phyloP scores from a whole-genome alignment of 1,139 yeast genomes.

The Saccharomyces uvarum region DNA sequence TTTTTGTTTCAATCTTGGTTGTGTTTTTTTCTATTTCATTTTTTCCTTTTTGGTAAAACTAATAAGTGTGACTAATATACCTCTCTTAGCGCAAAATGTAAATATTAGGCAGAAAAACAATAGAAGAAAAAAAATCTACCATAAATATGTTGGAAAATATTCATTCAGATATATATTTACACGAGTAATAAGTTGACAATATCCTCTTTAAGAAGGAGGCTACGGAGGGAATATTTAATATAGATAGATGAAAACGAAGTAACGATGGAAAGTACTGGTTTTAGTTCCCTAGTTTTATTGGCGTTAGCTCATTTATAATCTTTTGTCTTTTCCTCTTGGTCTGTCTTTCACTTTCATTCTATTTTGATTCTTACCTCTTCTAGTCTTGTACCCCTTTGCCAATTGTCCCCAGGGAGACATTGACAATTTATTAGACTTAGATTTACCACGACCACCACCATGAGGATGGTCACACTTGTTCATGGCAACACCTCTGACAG shows the following conservation, averaged over 20 bases:
- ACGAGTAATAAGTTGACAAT: background rate
- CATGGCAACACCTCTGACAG: conserved; percentile 98
- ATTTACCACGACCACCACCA: conserved; percentile 99
- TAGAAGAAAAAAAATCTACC: background rate
- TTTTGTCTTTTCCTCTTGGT: conserved; percentile 46
- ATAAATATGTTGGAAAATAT: background rate
- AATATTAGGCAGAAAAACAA: background rate
- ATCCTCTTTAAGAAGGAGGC: background rate
- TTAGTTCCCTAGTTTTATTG: background rate
- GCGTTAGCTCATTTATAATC: background rate
- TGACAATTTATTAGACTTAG: conserved; percentile 88
- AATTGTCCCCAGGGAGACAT: conserved; percentile 95
- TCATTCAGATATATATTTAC: background rate
- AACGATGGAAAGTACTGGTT: background rate
- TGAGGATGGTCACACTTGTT: conserved; percentile 97
- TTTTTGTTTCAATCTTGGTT: background rate
- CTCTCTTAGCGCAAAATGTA: background rate
- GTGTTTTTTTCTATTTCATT: background rate
- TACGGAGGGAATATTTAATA: background rate
- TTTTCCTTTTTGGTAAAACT: background rate
- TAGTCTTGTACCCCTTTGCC: conserved; percentile 89
- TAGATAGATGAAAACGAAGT: background rate
- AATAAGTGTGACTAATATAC: background rate
- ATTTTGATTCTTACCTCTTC: conserved; percentile 81
- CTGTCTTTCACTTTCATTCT: conserved; percentile 80